Percentiles rank a stretch among this genome's conserved stretches.
Evolutionary conservation across 352 stramenopile species (phyloP).

Genomic region (Pythium grandisporangium): DNA sequence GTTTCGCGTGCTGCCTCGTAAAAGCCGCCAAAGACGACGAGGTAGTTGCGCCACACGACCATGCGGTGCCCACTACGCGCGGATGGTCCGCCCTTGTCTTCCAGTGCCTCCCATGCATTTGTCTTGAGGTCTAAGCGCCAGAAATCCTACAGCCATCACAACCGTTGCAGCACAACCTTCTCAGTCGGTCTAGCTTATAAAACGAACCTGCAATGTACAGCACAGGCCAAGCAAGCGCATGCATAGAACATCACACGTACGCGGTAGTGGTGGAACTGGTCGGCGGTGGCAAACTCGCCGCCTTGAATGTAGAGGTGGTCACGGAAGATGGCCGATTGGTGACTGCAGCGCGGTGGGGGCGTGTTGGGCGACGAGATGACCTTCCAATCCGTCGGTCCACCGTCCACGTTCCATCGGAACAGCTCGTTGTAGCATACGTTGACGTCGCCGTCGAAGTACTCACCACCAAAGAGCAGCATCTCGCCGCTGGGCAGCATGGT

Average conservation of each 20-base stretch:
- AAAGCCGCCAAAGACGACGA: conserved; percentile 97
- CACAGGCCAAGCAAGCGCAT: too few relatives aligned
- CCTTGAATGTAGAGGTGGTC: conserved; percentile 97
- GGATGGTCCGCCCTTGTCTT: conserved; percentile 74
- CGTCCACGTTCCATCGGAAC: conserved; percentile 90
- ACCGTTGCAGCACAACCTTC: too few relatives aligned
- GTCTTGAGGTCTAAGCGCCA: conserved; percentile 91
- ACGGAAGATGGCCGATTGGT: conserved; percentile 92
- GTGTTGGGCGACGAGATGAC: conserved; percentile 85
- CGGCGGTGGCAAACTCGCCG: conserved; percentile 93
- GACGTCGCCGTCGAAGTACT: conserved; percentile 96
- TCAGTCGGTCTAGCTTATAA: too few relatives aligned
- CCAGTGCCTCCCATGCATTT: conserved; percentile 91
- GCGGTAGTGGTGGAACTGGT: conserved; percentile 98
- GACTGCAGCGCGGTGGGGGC: conserved; percentile 89
- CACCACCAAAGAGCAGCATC: conserved; percentile 93
- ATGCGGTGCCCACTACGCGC: conserved; percentile 89
- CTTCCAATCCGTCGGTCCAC: conserved; percentile 60
- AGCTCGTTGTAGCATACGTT: conserved; percentile 96
- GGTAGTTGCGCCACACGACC: conserved; percentile 92
- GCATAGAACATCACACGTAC: too few relatives aligned
- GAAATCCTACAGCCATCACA: conserved; percentile 50
- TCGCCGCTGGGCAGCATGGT: conserved; percentile 62
- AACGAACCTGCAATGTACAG: too few relatives aligned
- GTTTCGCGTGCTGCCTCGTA: conserved; percentile 90